Evolutionary conservation across 305 asterid genomes (phyloP), one percentile per base, ranked within the genome.

Genomic region (Caryopteris hybrid): DNA sequence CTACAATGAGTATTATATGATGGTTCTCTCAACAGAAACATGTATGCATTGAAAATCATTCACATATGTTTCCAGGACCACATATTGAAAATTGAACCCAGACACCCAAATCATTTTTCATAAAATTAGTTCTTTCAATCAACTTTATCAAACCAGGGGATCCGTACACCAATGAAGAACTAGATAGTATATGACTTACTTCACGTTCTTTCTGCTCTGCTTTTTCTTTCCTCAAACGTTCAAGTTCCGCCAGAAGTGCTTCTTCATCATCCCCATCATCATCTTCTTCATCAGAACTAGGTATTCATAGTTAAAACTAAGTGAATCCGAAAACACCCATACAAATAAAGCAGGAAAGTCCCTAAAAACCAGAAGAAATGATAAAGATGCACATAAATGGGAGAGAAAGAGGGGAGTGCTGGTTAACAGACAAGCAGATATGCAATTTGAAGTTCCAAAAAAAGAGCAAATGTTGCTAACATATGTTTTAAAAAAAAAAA

Each of bases 161-260:
- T 12, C 6, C 2, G 9, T 55, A 38, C 33, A 23, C 21, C 11
- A 51, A 8, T 8, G 54, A 16, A 48, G 59, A 38, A n/a, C 23
- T 8, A 29, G 47, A 13, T 36, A 57, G 10, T 7, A 29, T 3
- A 13, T 0, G 65, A 86, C 91, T 85, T 82, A 91, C 99, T 72
- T 89, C 89, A 3, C 85, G 81, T 39, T 87, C 84, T 75, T 86
- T 89, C 78, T 86, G 96, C 78, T 94, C 99, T 8, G 96, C 90
- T 64, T 86, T 91, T 56, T 94, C 99, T 78, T 85, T 91, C 83
- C 84, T 94, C 68, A 94, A 68, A 58, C 89, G 96, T 70, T 87
- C 96, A 70, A 94, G 97, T 80, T 90, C 99, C 20, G 93, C 95
- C 80, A 93, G 21, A 59, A 90, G 96, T 74, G 97, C 96, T 79